Conservation (phyloP, 1,284 basidiomycete genomes). For the Trametes sp. region DNA sequence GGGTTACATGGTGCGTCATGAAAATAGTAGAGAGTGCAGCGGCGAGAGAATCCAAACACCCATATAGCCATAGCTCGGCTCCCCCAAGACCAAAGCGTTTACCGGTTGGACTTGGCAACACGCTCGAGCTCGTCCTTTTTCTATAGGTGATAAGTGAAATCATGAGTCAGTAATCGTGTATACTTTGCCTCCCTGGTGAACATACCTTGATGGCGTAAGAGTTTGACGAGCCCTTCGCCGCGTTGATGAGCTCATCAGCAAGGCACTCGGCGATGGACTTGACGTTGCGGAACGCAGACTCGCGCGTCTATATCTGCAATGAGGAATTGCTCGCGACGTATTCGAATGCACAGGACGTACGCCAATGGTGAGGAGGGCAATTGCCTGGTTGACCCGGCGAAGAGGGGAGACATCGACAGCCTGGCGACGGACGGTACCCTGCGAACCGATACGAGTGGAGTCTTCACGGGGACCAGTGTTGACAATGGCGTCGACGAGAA, state of each 20-base stretch:
- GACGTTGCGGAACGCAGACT: conserved; percentile 99
- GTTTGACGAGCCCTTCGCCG: conserved; percentile 99
- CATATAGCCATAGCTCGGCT: conserved; percentile 39
- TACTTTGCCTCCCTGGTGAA: conserved; percentile 2
- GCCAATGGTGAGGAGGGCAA: conserved; percentile 95
- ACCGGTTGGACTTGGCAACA: conserved; percentile 99
- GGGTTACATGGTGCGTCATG: conserved; percentile 44
- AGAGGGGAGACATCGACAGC: conserved; percentile 99
- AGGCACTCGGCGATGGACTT: conserved; percentile 99
- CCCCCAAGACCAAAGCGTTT: conserved; percentile 47
- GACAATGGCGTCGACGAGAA: conserved; percentile 97
- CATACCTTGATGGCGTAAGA: conserved; percentile 98
- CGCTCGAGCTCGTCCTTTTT: conserved; percentile 98
- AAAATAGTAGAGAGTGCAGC: conserved; percentile 38
- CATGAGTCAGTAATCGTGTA: conserved; percentile 16
- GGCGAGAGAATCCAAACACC: conserved; percentile 38
- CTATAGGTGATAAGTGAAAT: conserved; percentile 46
- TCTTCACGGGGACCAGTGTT: conserved; percentile 99
- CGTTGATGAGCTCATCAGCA: conserved; percentile 99
- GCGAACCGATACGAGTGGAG: conserved; percentile 99
- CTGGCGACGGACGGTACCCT: conserved; percentile 99
- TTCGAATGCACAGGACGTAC: conserved; percentile 61
- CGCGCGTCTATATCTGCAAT: conserved; percentile 77
- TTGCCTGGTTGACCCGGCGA: conserved; percentile 97
- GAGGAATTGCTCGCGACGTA: conserved; percentile 51